phyloP scores from a whole-genome alignment of 2,329 filamentous ascomycete genomes.

The Penicillium psychrosexuale region DNA sequence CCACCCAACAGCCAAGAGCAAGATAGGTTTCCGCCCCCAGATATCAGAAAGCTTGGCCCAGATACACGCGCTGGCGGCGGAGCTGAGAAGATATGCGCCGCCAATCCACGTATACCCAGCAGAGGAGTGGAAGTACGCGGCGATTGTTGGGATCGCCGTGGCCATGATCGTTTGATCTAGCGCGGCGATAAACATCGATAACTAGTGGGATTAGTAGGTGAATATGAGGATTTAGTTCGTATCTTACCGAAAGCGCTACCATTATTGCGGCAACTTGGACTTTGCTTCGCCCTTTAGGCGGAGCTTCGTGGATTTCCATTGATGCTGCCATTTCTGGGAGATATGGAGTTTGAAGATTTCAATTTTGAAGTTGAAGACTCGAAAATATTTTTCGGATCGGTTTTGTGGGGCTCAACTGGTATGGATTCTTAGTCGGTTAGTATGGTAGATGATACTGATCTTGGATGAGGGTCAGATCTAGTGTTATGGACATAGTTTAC shows the following conservation, averaged over 20 bases:
- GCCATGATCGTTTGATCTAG: constrained; percentile 56
- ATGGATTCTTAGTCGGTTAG: no score
- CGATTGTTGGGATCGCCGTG: constrained; percentile 60
- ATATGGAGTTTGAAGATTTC: neutral
- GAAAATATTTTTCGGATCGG: neutral
- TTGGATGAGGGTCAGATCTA: neutral
- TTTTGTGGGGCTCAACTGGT: neutral
- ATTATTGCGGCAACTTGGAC: constrained; percentile 27
- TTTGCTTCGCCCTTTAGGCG: constrained; percentile 15
- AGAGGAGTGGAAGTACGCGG: constrained; percentile 61
- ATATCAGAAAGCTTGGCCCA: constrained; percentile 65
- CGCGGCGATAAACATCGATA: constrained; percentile 36
- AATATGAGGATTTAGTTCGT: neutral
- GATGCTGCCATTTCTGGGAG: neutral
- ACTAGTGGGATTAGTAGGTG: constrained; percentile 14
- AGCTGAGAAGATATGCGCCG: constrained; percentile 67
- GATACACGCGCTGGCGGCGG: constrained; percentile 64
- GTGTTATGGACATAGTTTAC: no score
- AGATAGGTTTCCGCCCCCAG: constrained; percentile 56
- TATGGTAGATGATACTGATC: neutral
- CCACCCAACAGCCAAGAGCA: constrained; percentile 48
- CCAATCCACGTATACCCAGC: constrained; percentile 77
- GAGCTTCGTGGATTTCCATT: constrained; percentile 18
- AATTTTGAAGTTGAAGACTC: neutral
- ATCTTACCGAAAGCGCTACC: constrained; percentile 27